Conservation (phyloP, 2,329 filamentous ascomycete genomes). For the Cylindrodendrum hubeiense region DNA sequence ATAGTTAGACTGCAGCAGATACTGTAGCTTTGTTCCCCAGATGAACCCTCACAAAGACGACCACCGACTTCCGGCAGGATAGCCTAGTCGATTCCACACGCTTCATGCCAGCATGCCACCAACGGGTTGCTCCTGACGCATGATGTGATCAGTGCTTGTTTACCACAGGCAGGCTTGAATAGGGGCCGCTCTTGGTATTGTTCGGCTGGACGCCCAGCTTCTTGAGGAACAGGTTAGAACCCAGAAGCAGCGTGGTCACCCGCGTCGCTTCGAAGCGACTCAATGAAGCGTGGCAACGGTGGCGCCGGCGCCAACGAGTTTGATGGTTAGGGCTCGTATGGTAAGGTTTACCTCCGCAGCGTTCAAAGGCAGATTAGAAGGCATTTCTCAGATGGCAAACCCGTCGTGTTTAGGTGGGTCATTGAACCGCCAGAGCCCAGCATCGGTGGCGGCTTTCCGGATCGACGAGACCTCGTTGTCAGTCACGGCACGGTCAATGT, state of each 20-base stretch:
- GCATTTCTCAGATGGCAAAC: constrained; percentile 58
- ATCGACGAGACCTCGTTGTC: constrained; percentile 72
- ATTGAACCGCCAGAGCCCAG: constrained; percentile 84
- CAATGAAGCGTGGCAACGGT: constrained; percentile 2
- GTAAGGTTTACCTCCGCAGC: constrained; percentile 2
- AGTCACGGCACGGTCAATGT: constrained; percentile 76
- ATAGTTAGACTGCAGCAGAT: constrained; percentile 19
- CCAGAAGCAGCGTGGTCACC: background rate
- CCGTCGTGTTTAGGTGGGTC: constrained; percentile 69
- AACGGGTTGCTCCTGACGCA: constrained; percentile 27
- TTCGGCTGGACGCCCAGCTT: constrained; percentile 22
- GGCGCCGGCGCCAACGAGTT: constrained; percentile 1
- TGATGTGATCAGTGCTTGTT: constrained; percentile 31
- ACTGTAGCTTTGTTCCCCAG: constrained; percentile 40
- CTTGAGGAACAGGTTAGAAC: background rate
- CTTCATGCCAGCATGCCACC: constrained; percentile 17
- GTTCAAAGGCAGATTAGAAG: background rate
- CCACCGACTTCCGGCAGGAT: constrained; percentile 27
- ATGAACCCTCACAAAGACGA: constrained; percentile 32
- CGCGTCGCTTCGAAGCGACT: background rate
- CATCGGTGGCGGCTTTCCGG: constrained; percentile 74
- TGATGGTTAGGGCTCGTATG: background rate
- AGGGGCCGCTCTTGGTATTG: constrained; percentile 26
- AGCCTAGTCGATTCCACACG: constrained; percentile 19
- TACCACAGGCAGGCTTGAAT: constrained; percentile 26